A percentile compares a stretch with the other conserved stretches of the same genome.
Evolutionary conservation across 139 green algal genomes (phyloP).

Genomic region (Chlorella sp.): DNA sequence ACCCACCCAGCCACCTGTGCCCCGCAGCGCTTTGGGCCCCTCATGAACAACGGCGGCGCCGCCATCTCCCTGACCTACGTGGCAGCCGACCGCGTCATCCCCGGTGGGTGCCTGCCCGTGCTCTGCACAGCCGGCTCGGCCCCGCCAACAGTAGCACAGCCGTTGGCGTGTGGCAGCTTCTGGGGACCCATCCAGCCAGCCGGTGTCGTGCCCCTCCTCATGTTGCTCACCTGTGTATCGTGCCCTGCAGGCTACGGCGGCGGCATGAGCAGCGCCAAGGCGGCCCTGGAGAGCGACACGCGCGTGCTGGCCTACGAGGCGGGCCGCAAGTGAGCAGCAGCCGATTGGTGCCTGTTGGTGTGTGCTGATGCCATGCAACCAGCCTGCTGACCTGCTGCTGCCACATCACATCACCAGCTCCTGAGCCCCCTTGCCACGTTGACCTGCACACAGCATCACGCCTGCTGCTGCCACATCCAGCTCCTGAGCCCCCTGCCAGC

Average conservation of each 20-base stretch:
- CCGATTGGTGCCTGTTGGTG: no score
- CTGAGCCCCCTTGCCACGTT: neutral
- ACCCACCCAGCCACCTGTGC: no score
- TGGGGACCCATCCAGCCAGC: neutral
- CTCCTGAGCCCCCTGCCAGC: no score
- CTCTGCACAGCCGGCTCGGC: no score
- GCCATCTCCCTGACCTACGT: constrained; percentile 97
- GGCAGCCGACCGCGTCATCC: constrained; percentile 91
- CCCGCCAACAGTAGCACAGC: no score
- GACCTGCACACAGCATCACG: no score
- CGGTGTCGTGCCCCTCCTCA: neutral
- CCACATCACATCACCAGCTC: neutral
- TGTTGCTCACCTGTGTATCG: neutral
- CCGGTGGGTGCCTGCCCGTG: constrained; percentile 56
- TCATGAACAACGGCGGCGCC: constrained; percentile 80
- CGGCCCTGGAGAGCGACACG: constrained; percentile 96
- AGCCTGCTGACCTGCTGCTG: no score
- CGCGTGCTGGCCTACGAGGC: constrained; percentile 97
- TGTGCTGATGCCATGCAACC: no score
- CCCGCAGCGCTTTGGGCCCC: constrained; percentile 67
- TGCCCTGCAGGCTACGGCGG: constrained; percentile 88
- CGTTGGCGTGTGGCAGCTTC: no score
- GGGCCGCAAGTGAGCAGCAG: constrained; percentile 83
- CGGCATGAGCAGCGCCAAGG: constrained; percentile 98
- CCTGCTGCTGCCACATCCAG: no score